These are phyloP conservation scores for Cutaneotrichosporon sp. DNA, from an alignment of 1,284 basidiomycete genomes.

Conservation along the genomic window DNA sequence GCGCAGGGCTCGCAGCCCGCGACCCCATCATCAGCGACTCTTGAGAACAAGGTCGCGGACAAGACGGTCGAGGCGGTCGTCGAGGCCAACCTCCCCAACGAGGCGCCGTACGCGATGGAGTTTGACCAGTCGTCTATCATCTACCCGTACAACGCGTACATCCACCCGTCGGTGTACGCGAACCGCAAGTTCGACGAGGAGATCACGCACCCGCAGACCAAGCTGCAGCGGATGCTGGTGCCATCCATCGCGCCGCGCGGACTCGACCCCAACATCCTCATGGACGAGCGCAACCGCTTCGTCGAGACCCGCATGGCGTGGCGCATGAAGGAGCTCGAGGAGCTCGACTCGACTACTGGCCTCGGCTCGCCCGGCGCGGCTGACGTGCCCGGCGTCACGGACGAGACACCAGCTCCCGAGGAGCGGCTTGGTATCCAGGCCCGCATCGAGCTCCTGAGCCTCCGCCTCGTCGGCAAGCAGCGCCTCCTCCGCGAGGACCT, in stretches of 20 bases:
- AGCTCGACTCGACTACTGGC: constrained; percentile 77
- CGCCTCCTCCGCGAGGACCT: constrained; percentile 80
- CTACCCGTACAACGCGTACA: constrained; percentile 95
- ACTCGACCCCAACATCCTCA: constrained; percentile 85
- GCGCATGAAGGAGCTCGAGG: constrained; percentile 85
- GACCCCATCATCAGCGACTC: constrained; percentile 27
- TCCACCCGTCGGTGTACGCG: constrained; percentile 71
- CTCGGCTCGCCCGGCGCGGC: constrained; percentile 65
- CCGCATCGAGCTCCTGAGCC: constrained; percentile 89
- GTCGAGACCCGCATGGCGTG: constrained; percentile 88
- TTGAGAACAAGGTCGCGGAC: constrained; percentile 63
- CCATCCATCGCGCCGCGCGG: constrained; percentile 91
- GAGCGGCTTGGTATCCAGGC: constrained; percentile 66
- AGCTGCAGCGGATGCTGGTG: constrained; percentile 71
- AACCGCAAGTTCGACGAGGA: constrained; percentile 63
- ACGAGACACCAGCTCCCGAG: constrained; percentile 57
- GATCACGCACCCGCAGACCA: constrained; percentile 47
- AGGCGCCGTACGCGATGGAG: constrained; percentile 61
- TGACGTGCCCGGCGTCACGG: constrained; percentile 56
- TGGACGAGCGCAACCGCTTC: constrained; percentile 88
- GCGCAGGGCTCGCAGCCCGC: constrained; percentile 56
- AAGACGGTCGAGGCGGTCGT: constrained; percentile 72
- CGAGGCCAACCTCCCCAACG: constrained; percentile 33
- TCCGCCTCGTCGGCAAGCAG: constrained; percentile 91
- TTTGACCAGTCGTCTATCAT: constrained; percentile 78